phyloP scores from a whole-genome alignment of 192 early-diverging fungal genomes.

The Backusella tuberculispora region DNA sequence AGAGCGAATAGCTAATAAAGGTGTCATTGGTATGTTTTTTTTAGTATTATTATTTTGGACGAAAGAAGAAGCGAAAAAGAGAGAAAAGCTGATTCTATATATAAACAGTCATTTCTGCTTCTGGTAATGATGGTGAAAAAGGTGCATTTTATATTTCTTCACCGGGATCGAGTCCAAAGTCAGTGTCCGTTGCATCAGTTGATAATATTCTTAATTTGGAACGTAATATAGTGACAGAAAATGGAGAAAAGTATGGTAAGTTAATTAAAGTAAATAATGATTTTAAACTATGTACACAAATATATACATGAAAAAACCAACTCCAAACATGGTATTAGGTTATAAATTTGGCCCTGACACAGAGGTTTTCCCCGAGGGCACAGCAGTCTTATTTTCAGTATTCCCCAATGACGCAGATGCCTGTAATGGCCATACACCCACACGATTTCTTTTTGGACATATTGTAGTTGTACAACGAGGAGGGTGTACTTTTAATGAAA shows the following conservation, averaged over 20 bases:
- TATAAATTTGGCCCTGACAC: background rate
- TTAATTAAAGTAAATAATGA: constrained; percentile 16
- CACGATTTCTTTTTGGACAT: constrained; percentile 44
- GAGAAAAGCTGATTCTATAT: background rate
- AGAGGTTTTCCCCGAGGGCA: background rate
- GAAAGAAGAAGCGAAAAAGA: background rate
- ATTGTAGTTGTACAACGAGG: constrained; percentile 72
- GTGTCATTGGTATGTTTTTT: constrained; percentile 36
- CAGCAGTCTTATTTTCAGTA: background rate
- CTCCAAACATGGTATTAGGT: background rate
- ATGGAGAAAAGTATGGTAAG: constrained; percentile 20
- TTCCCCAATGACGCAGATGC: constrained; percentile 39
- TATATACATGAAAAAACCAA: background rate
- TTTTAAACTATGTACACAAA: background rate
- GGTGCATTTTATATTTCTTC: constrained; percentile 62
- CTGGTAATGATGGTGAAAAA: constrained; percentile 67
- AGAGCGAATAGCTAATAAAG: constrained; percentile 47
- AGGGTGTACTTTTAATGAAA: constrained; percentile 68
- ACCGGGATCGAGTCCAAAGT: constrained; percentile 57
- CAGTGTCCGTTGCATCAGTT: constrained; percentile 61
- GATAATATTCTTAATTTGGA: constrained; percentile 46
- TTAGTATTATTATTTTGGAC: background rate
- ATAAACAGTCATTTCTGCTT: constrained; percentile 57
- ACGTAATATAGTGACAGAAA: background rate
- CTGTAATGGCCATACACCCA: constrained; percentile 49